Evolutionary conservation across 2,329 filamentous ascomycete genomes (phyloP), one percentile per base, ranked within the genome.

Genomic region (Chrysoporthe puriensis): DNA sequence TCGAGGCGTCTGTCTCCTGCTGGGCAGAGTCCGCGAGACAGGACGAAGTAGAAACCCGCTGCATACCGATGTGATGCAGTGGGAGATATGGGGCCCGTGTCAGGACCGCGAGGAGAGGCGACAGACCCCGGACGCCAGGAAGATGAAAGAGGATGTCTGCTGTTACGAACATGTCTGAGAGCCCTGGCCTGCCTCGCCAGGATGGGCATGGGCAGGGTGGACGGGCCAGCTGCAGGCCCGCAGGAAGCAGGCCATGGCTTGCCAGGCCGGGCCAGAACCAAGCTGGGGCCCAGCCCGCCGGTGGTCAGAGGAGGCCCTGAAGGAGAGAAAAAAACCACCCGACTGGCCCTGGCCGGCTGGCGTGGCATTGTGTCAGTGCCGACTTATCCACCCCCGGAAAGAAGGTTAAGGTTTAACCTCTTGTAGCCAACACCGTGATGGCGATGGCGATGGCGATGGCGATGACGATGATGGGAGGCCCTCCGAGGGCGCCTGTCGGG

Each of bases 101-200:
- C 63, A 65, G 56, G 43, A 64, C 21, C 36, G 13, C 21, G 48
- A 44, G 36, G 36, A 9, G 18, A 58, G 26, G 43, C 46, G 42
- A 59, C 43, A 43, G 60, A 62, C 46, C 42, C 50, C 32, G 50
- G 50, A 54, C 50, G 50, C 26, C 50, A 34, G 50, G 50, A 54
- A 54, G 50, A 54, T 54, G 50, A 54, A 34, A 54, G 50, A 54
- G 50, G 50, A 54, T 54, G 50, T 54, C 58, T 26, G 26, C 44
- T 67, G 67, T 69, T 61, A 67, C 64, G 62, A 64, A 67, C 42
- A 64, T 67, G 67, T 69, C 67, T 62, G 67, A 66, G 64, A 63
- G 67, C 60, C 67, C 64, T 67, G 67, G 48, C 61, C 26, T 42
- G n/a, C 32, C 36, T 44, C 21, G 26, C 64, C 54, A 58, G 60